These are phyloP conservation scores for Babesia microti DNA, from an alignment of 169 alveolate genomes.

Conservation along the genomic window DNA sequence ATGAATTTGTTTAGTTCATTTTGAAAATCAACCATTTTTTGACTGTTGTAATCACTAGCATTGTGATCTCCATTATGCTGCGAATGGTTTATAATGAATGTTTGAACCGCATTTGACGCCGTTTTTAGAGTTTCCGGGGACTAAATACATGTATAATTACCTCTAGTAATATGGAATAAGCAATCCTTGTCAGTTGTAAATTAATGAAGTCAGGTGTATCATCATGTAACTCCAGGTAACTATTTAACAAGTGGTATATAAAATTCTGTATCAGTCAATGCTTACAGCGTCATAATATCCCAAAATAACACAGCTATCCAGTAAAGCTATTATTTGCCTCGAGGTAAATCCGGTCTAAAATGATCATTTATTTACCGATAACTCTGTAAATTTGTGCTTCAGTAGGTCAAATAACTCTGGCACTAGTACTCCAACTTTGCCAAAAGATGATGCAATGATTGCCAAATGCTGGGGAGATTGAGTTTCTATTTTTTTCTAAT, in stretches of 20 bases:
- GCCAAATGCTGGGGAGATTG: slow-evolving; percentile 40
- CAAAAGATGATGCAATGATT: slow-evolving; percentile 28
- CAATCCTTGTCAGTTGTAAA: slow-evolving; percentile 35
- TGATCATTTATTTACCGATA: slow-evolving; percentile 2
- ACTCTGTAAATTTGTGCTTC: slow-evolving; percentile 6
- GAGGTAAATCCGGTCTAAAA: slow-evolving; percentile 30
- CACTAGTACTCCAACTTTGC: slow-evolving; percentile 26
- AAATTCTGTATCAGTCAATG: not conserved
- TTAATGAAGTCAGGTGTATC: slow-evolving; percentile 9
- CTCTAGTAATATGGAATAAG: slow-evolving; percentile 29
- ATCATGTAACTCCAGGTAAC: slow-evolving; percentile 12
- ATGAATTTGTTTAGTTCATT: slow-evolving; percentile 8
- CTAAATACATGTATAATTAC: too few relatives aligned
- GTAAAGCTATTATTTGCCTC: slow-evolving; percentile 22
- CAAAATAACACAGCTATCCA: slow-evolving; percentile 31
- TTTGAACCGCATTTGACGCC: too few relatives aligned
- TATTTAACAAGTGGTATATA: slow-evolving; percentile 2
- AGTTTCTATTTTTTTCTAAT: slow-evolving; percentile 15
- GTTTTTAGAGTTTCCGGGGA: too few relatives aligned
- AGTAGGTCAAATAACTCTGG: slow-evolving; percentile 7
- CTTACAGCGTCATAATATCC: slow-evolving; percentile 20
- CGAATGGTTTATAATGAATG: slow-evolving; percentile 1
- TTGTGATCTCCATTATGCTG: not conserved
- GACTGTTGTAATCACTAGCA: not conserved
- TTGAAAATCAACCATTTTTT: too few relatives aligned